Conservation (phyloP, 2,329 filamentous ascomycete species). For the Rutstroemia sydowiana region DNA sequence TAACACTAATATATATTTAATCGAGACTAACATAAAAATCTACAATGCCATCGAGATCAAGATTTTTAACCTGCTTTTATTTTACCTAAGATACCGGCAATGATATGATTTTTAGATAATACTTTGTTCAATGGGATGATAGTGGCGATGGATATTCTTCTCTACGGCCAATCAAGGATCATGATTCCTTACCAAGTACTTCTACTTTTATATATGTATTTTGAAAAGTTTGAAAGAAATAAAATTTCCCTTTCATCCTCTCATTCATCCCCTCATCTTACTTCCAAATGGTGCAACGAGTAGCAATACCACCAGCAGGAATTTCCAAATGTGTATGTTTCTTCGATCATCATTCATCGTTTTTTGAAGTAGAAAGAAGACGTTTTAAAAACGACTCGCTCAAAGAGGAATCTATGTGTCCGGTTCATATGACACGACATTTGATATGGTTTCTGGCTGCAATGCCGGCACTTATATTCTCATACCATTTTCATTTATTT, state of each 20-base stretch:
- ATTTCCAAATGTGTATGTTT: not conserved
- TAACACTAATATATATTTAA: not conserved
- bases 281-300: not conserved
- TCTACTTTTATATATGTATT: too few relatives aligned
- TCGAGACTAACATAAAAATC: not conserved
- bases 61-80: not conserved
- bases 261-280: not conserved
- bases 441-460: not conserved
- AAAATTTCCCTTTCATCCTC: not conserved
- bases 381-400: not conserved
- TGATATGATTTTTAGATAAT: not conserved
- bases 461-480: conserved; percentile 2
- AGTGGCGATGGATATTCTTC: not conserved
- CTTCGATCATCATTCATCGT: too few relatives aligned
- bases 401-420: not conserved
- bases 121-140: not conserved
- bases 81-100: not conserved
- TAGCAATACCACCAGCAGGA: not conserved
- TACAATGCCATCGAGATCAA: not conserved
- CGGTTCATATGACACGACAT: not conserved
- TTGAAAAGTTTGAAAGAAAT: too few relatives aligned
- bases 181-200: too few relatives aligned
- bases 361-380: too few relatives aligned
- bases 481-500: not conserved
- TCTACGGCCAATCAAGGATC: not conserved